Percentiles rank a stretch among this genome's conserved stretches.
Conservation (phyloP, 176 grass and related monocot genomes). For the Pontederia crassipes region DNA sequence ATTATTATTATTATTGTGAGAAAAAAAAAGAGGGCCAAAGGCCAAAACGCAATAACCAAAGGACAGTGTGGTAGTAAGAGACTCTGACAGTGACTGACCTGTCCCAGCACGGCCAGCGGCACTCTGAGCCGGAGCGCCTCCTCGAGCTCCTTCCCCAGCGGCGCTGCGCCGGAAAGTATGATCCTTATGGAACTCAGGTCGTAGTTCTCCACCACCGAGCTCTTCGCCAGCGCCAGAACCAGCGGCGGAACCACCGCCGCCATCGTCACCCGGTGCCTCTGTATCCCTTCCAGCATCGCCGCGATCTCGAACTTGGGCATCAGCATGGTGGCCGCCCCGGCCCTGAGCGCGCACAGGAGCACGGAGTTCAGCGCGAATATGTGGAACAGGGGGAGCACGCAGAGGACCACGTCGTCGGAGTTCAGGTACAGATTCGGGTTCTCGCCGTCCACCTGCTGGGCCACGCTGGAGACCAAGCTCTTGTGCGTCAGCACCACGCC, state of each 20-base stretch:
- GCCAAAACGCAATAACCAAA: not conserved
- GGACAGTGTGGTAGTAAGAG: not conserved
- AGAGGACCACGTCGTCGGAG: constrained; percentile 10
- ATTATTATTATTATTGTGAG: no score
- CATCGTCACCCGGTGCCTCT: constrained; percentile 14
- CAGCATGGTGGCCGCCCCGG: constrained; percentile 7
- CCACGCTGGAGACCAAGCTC: constrained; percentile 13
- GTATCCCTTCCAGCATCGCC: not conserved
- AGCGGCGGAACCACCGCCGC: constrained; percentile 10
- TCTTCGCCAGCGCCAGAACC: constrained; percentile 17
- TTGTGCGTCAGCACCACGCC: constrained; percentile 17
- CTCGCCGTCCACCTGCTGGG: constrained; percentile 20
- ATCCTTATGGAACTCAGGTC: constrained; percentile 11
- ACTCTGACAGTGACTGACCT: not conserved
- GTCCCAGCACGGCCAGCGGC: constrained; percentile 7
- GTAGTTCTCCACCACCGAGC: constrained; percentile 12
- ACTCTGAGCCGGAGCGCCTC: constrained; percentile 9
- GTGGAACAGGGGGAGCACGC: constrained; percentile 19
- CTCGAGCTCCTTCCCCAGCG: constrained; percentile 17
- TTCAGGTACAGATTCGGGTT: constrained; percentile 14
- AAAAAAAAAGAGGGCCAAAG: not conserved
- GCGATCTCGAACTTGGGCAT: constrained; percentile 13
- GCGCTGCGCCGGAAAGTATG: constrained; percentile 14
- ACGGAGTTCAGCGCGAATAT: constrained; percentile 9
- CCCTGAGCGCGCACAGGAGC: constrained; percentile 7